Base-by-base conservation (phyloP, 2,329 filamentous ascomycete genomes). In the Fusarium anguioides region DNA sequence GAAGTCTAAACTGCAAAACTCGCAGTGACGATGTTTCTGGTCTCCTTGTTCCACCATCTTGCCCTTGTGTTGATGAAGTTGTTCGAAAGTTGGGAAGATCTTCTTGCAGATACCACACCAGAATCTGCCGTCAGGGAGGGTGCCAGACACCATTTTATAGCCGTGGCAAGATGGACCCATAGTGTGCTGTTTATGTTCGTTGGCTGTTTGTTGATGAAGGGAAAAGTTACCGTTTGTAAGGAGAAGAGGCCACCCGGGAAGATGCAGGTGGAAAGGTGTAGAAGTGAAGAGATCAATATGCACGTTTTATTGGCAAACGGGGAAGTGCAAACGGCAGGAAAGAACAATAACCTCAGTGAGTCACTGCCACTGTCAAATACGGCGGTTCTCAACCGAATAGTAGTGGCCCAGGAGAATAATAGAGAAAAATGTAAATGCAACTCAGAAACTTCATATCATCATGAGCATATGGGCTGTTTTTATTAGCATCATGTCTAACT, bases 1-100 rank as follows among this genome's bases (percentile, higher is more conserved):
- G 61, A 82, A 82, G 27, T 78, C 72, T 10, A 72, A 35, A 5
- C 77, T 73, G 52, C 81, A 83, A 26, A 77, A 60, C 23, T 75
- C 72, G 72, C 81, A 83, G 57, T 75, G 75, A 18, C 80, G 74
- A 53, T 80, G 77, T 17, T 69, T 57, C 2, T 64, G 21, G 8
- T 70, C 68, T 6, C 69, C 70, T 10, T 41, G 49, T 2, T 57
- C 49, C 8, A 72, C 70, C 65, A 76, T 75, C 20, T 71, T 66
- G 20, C 60, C 60, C 45, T 78, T 79, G 51, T 78, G 78, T 11
- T 72, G 49, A n/a, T 63, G 49, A 1, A 79, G 56, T 2, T 54
- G 63, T 6, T 74, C 67, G 61, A 59, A 71, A 18, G 48, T 70
- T 0, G 49, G 48, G 49, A 79, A 80, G 8, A 44, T 26, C 5